A percentile compares a stretch with the other conserved stretches of the same genome.
These are phyloP conservation scores for Hyphopichia burtonii DNA, from an alignment of 1,139 yeast species.

Conservation along the genomic window DNA sequence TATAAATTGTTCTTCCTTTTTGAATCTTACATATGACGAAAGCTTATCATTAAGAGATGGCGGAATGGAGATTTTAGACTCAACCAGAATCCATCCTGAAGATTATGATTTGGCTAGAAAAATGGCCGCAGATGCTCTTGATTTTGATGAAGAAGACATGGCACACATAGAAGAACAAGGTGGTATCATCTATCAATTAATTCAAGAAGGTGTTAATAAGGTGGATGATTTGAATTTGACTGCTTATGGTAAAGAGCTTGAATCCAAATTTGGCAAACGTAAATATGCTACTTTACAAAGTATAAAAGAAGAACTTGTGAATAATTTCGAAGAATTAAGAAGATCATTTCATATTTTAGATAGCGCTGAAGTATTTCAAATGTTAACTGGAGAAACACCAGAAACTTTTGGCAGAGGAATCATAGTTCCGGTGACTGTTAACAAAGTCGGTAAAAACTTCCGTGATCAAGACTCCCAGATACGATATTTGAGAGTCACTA, in stretches of 20 bases:
- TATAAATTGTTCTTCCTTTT: constrained; percentile 88
- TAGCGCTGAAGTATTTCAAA: constrained; percentile 74
- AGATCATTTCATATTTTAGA: constrained; percentile 66
- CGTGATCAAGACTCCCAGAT: constrained; percentile 36
- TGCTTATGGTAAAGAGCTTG: constrained; percentile 92
- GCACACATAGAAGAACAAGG: constrained; percentile 75
- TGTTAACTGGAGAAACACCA: constrained; percentile 84
- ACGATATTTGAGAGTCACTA: constrained; percentile 54
- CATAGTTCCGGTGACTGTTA: constrained; percentile 76
- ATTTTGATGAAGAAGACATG: constrained; percentile 90
- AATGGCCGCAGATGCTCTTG: constrained; percentile 98
- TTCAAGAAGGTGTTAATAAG: constrained; percentile 81
- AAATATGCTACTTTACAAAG: constrained; percentile 82
- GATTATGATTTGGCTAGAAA: constrained; percentile 94
- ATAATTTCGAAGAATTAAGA: constrained; percentile 84
- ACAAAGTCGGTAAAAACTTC: constrained; percentile 49
- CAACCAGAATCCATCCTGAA: constrained; percentile 96
- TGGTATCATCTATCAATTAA: constrained; percentile 79
- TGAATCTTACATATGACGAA: constrained; percentile 75
- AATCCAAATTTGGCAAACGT: constrained; percentile 68
- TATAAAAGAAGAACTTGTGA: constrained; percentile 85
- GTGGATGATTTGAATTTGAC: constrained; percentile 86
- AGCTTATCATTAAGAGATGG: constrained; percentile 47
- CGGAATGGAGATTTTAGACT: constrained; percentile 79
- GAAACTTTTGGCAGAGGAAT: constrained; percentile 67